These are phyloP conservation scores for Petrea volubilis DNA, from an alignment of 257 asterid species.

Conservation along the genomic window DNA sequence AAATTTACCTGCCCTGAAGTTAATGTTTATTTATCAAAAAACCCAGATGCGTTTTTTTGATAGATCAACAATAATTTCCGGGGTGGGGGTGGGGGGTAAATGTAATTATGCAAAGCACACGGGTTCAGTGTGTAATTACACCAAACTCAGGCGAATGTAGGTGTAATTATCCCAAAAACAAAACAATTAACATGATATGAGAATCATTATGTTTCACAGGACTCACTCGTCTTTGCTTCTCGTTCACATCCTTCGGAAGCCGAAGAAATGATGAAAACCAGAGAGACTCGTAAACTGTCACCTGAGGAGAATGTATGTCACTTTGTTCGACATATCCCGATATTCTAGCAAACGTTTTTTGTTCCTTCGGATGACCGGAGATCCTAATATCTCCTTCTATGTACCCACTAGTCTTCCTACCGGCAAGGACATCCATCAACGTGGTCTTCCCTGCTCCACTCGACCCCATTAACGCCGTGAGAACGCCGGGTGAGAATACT, in stretches of 20 bases:
- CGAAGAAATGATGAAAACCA: slow-evolving; percentile 77
- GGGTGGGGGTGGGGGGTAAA: too few relatives aligned
- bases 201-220: too few relatives aligned
- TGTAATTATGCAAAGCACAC: too few relatives aligned
- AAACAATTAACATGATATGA: too few relatives aligned
- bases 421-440: slow-evolving; percentile 93
- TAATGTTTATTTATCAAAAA: too few relatives aligned
- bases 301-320: slow-evolving; percentile 95
- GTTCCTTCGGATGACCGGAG: slow-evolving; percentile 82
- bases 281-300: slow-evolving; percentile 80
- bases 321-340: slow-evolving; percentile 95
- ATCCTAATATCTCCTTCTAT: slow-evolving; percentile 84
- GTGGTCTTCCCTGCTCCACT: slow-evolving; percentile 99
- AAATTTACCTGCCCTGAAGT: too few relatives aligned
- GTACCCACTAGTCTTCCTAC: slow-evolving; percentile 86
- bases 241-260: slow-evolving; percentile 74
- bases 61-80: too few relatives aligned
- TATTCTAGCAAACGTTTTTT: slow-evolving; percentile 74
- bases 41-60: too few relatives aligned
- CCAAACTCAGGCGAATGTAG: too few relatives aligned
- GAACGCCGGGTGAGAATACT: slow-evolving; percentile 84
- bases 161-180: too few relatives aligned
- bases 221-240: slow-evolving; percentile 64
- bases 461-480: slow-evolving; percentile 85
- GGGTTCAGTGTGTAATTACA: too few relatives aligned